Base-by-base conservation (phyloP, 176 grass and related monocot species). In the Otatea glauca region DNA sequence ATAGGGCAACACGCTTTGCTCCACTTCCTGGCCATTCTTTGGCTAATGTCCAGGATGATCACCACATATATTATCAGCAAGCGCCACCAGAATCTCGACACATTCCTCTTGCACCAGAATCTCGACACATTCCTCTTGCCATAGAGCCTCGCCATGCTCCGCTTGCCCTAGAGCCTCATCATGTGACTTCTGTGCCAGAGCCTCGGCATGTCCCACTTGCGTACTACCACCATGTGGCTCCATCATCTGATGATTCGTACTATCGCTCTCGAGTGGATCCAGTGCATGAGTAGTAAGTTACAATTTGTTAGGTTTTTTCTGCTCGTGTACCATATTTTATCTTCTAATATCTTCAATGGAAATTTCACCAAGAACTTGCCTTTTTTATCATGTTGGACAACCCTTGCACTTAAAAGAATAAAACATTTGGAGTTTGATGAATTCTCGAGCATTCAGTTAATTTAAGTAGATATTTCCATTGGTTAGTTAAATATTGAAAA, bases 121-220 rank as follows among this genome's bases (percentile, higher is more conserved):
- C 78, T 73, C 81, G 56, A 43, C 84, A 72, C 29, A 48, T 29
- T 58, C 81, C 76, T 0, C 68, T 27, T 83, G 74, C 67, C 23
- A 0, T 44, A 66, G 80, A 75, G 43, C 21, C 82, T 77, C 81
- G 37, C 53, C 84, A 77, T 39, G 58, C 21, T 56, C 81, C 75
- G 0, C 68, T 25, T 83, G 74, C 74, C n/a, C 1, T 53, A 65
- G 80, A 74, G 17, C 65, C 73, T 84, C 81, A 45, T 18, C 71
- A 81, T 87, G 79, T 49, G 13, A 38, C 74, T 86, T 39, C 39
- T 86, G 29, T 78, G 18, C 84, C 84, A 74, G 84, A 90, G 60
- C 80, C 69, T 83, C 88, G 68, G 21, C 88, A 90, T 90, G 88
- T 73, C 32, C 88, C 88, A 53, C 5, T 0, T 75, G 80, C 44